phyloP scores from a whole-genome alignment of 257 asterid species.

The Solanum megistacrolobum region DNA sequence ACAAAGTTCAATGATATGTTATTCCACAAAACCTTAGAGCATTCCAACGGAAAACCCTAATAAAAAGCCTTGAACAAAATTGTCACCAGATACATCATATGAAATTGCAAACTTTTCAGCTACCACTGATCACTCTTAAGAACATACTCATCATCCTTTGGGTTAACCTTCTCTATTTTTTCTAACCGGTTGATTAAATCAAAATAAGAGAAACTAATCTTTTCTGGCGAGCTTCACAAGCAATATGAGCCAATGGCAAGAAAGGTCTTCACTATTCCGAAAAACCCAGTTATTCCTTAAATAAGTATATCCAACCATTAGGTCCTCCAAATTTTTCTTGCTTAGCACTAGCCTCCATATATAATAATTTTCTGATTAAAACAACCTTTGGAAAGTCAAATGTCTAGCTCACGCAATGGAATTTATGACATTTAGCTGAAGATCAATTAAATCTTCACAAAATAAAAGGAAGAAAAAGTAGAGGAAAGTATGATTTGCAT shows the following conservation, averaged over 20 bases:
- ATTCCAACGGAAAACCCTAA: background rate
- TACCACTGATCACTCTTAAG: background rate
- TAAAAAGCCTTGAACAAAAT: background rate
- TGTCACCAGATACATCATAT: background rate
- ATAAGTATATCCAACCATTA: background rate
- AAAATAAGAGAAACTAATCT: background rate
- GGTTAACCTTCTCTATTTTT: background rate
- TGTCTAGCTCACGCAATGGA: background rate
- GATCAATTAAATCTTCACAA: background rate
- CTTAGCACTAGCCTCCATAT: background rate
- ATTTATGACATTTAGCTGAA: background rate
- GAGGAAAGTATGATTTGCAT: background rate
- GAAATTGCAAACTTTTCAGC: background rate
- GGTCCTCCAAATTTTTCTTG: background rate
- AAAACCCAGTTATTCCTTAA: background rate
- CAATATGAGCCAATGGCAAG: background rate
- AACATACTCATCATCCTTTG: background rate
- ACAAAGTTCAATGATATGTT: background rate
- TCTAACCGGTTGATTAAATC: background rate
- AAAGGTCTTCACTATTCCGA: background rate
- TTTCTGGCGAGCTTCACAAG: background rate
- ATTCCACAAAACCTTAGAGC: background rate
- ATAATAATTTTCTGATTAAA: background rate
- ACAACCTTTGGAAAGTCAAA: background rate
- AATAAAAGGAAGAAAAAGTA: background rate